phyloP scores from a whole-genome alignment of 441 rosid genomes.

The Breynia disticha region DNA sequence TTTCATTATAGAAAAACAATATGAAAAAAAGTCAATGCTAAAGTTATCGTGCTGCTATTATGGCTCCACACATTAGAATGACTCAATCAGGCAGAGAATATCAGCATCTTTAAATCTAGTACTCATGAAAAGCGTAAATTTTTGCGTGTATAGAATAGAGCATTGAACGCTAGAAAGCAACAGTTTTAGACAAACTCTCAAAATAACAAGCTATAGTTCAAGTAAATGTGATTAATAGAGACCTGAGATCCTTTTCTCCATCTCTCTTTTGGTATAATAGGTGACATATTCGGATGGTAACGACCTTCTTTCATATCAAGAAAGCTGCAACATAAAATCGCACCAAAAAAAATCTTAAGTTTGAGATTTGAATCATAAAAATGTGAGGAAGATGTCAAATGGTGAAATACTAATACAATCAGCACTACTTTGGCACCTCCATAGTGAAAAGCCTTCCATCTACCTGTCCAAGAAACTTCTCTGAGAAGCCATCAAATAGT shows the following conservation, averaged over 20 bases:
- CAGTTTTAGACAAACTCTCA: too few relatives aligned
- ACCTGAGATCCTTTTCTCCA: constrained; percentile 98
- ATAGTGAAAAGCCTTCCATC: constrained; percentile 31
- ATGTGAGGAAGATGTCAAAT: background rate
- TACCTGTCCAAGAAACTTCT: constrained; percentile 95
- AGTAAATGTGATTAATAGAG: background rate
- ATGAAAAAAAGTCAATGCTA: too few relatives aligned
- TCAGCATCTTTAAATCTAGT: too few relatives aligned
- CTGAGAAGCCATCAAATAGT: constrained; percentile 64
- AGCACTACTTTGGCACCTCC: constrained; percentile 30
- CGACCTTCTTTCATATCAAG: constrained; percentile 60
- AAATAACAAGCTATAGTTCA: background rate
- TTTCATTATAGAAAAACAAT: too few relatives aligned
- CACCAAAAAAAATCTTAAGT: constrained; percentile 3
- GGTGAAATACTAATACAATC: constrained; percentile 2
- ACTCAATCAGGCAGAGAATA: too few relatives aligned
- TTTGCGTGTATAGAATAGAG: too few relatives aligned
- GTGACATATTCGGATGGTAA: constrained; percentile 66
- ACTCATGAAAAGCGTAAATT: too few relatives aligned
- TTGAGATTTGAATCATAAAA: constrained; percentile 2
- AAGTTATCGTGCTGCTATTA: too few relatives aligned
- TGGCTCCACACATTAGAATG: too few relatives aligned
- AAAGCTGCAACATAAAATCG: constrained; percentile 40
- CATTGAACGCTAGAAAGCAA: too few relatives aligned
- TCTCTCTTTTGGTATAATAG: constrained; percentile 43